These are phyloP conservation scores for Solanum hybrid DNA, from an alignment of 305 asterid species.

Conservation along the genomic window DNA sequence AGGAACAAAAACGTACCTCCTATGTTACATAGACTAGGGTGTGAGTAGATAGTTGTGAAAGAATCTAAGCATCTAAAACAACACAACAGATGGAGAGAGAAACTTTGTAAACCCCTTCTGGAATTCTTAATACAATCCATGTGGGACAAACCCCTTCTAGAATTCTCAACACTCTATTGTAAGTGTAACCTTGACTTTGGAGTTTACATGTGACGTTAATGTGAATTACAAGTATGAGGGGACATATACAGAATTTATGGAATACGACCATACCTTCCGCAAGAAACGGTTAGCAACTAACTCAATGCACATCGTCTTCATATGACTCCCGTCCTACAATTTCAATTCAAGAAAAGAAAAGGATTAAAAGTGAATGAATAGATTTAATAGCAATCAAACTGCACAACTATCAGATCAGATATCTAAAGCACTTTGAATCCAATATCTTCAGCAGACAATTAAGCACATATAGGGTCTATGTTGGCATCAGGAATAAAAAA, in stretches of 20 bases:
- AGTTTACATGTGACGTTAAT: neutral
- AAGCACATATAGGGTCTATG: neutral
- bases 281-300: constrained; percentile 91
- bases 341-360: neutral
- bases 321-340: constrained; percentile 42
- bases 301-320: constrained; percentile 74
- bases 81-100: neutral
- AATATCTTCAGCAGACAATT: neutral
- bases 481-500: neutral
- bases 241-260: neutral
- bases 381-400: neutral
- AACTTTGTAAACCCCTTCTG: neutral
- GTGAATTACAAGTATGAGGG: constrained; percentile 12
- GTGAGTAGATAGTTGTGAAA: neutral
- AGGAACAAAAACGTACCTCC: neutral
- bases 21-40: neutral
- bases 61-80: neutral
- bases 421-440: neutral
- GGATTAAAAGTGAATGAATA: neutral
- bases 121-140: neutral
- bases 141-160: neutral
- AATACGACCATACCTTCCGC: constrained; percentile 52
- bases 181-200: neutral
- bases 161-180: neutral
- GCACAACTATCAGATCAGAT: neutral